Base-by-base conservation (phyloP, 2,329 filamentous ascomycete genomes). In the Aureobasidium sp. region DNA sequence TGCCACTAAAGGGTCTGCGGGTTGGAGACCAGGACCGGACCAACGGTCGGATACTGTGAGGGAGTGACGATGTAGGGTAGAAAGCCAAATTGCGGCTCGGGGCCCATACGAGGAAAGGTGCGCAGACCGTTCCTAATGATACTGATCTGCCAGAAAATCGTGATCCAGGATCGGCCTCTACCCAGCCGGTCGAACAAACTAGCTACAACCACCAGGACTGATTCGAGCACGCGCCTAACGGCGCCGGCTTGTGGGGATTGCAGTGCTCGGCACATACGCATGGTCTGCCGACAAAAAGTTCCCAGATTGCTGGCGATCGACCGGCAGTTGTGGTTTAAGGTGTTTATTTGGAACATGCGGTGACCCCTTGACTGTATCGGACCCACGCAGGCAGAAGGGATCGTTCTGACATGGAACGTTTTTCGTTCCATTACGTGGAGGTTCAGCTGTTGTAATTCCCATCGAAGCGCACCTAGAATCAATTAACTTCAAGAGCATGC, bases 321-420 rank as follows among this genome's bases (percentile, higher is more conserved):
- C 54, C 54, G 54, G 54, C 42, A 58, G 41, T 58, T 58, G 37
- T 47, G 21, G 30, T 15, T 27, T 47, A 58, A 58, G 54, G 54
- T 47, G 15, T 58, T 58, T 58, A 47, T 58, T 58, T 32, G 54
- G 54, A 58, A 58, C 54, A 37, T 47, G 41, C 37, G 37, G 42
- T 37, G 41, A 16, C 39, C 53, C 21, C n/a, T 21, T n/a, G 21
- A 47, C 13, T 42, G 13, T 10, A 25, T 30, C 32, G 11, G 8
- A 37, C 15, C 11, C 54, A 21, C 37, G 42, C 42, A 58, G 25
- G 9, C 41, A 47, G 54, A n/a, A 30, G 37, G 29, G 8, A 21
- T 29, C 39, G 29, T 47, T 27, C 16, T 9, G 42, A 34, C 32
- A 27, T 29, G 16, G 36, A 34, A 44, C 29, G 7, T 25, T 7